phyloP scores from a whole-genome alignment of 2,329 filamentous ascomycete genomes.

The Cryphonectria naterciae region DNA sequence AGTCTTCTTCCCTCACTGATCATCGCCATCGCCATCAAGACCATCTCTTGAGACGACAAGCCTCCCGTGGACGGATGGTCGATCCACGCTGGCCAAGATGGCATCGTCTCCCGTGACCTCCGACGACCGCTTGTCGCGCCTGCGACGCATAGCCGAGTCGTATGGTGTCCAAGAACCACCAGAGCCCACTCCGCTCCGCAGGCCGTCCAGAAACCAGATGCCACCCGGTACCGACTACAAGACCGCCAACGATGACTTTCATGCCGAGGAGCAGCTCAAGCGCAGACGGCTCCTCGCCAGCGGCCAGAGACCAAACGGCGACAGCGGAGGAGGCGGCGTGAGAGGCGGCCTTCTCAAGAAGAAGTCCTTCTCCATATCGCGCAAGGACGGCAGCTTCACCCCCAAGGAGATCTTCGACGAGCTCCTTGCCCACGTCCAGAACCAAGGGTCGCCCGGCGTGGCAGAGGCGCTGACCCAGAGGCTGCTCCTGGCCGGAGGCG shows the following conservation, averaged over 20 bases:
- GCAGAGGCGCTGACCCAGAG: conserved; percentile 60
- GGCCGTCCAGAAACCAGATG: conserved; percentile 38
- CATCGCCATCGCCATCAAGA: background rate
- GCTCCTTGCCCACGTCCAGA: conserved; percentile 53
- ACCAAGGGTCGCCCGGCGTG: conserved; percentile 55
- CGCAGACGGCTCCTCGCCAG: conserved; percentile 43
- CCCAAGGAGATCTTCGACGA: conserved; percentile 57
- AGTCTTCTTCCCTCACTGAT: background rate
- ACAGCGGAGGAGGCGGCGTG: conserved; percentile 34
- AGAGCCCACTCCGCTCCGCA: conserved; percentile 44
- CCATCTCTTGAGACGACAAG: background rate
- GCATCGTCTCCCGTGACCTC: conserved; percentile 29
- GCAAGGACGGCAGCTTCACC: conserved; percentile 54
- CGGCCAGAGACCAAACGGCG: conserved; percentile 36
- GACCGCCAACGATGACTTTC: conserved; percentile 52
- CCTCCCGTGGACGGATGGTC: background rate
- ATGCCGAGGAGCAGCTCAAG: conserved; percentile 59
- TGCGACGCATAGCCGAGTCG: conserved; percentile 54
- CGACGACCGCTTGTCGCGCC: conserved; percentile 50
- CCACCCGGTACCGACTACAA: conserved; percentile 48
- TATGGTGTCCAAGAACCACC: conserved; percentile 52
- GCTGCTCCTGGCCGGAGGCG: conserved; percentile 53
- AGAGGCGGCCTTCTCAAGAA: conserved; percentile 36
- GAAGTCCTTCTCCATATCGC: conserved; percentile 51
- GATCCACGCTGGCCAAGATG: conserved; percentile 4